Conservation (phyloP, 177 flowering plant species). For the Vitis hybrid region DNA sequence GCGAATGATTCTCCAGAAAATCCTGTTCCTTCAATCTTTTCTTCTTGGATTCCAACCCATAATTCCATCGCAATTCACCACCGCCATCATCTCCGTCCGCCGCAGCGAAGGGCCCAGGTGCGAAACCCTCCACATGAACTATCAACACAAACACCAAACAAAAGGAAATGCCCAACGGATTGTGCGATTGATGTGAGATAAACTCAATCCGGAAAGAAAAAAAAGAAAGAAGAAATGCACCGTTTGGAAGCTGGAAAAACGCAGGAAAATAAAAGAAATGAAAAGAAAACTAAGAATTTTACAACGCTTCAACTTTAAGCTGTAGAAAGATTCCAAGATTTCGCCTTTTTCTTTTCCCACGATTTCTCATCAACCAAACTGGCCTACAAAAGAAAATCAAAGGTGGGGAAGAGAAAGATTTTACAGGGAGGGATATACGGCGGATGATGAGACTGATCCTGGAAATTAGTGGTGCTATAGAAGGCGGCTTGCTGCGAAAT, state of each 20-base stretch:
- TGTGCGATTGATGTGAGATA: too few species aligned
- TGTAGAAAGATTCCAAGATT: background rate
- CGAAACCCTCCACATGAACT: slow-evolving; percentile 74
- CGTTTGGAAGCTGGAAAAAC: background rate
- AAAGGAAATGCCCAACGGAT: background rate
- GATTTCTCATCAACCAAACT: background rate
- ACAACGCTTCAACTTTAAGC: background rate
- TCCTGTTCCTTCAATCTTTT: slow-evolving; percentile 66
- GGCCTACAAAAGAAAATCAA: background rate
- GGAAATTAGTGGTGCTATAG: slow-evolving; percentile 33
- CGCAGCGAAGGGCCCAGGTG: slow-evolving; percentile 43
- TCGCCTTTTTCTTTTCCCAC: background rate
- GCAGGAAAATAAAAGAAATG: background rate
- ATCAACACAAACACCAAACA: slow-evolving; percentile 3
- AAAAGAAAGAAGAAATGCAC: background rate
- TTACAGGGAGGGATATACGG: slow-evolving; percentile 72
- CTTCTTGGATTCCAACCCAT: slow-evolving; percentile 46
- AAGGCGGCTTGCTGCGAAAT: slow-evolving; percentile 41
- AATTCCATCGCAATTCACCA: slow-evolving; percentile 50
- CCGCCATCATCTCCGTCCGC: slow-evolving; percentile 38
- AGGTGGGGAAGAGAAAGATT: background rate
- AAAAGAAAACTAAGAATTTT: background rate
- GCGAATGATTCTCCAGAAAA: slow-evolving; percentile 66
- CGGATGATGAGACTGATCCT: slow-evolving; percentile 64
- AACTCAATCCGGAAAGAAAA: background rate